Base-by-base conservation (phyloP, 2,329 filamentous ascomycete genomes). In the Xylaria sp. region DNA sequence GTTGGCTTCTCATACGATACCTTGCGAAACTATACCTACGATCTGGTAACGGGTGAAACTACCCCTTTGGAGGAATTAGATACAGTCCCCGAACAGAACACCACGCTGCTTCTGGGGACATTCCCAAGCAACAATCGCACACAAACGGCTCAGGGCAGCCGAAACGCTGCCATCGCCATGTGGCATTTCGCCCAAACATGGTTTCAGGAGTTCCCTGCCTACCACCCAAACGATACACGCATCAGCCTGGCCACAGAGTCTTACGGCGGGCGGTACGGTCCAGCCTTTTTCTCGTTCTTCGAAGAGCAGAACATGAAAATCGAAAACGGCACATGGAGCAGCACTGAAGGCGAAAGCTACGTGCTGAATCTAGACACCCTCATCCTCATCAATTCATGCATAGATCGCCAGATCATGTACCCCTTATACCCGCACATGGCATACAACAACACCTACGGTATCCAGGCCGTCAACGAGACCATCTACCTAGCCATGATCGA, bases 161-260 rank as follows among this genome's bases (percentile, higher is more conserved):
- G 76, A 14, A 79, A 81, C 52, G 83, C 82, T 2, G 83, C 83
- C n/a, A 78, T 78, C 61, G 81, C 85, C 6, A 76, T 84, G 3
- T 89, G 86, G 86, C 84, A 88, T 69, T 87, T 88, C 65, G 74
- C 86, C n/a, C 84, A 87, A 70, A 80, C 77, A 7, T 87, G 84
- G 77, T 72, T 89, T 67, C 79, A 77, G 11, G 78, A 80, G 58
- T 87, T 87, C 60, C 83, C 84, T 0, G 77, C 80, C 53, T 86
- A 87, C 72, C 76, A 79, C 68, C 85, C 85, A 4, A 84, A 85
- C 52, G 85, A 89, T 74, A 82, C 88, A 9, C 81, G 83, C 8
- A 82, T 87, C 60, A 74, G 70, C 28, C 67, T 77, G 9, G 72
- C 72, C 23, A 74, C 75, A 1, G 75, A 77, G 63, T 75, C 72